Conservation (phyloP, 345 rosid species). For the Sonneratia alba region DNA sequence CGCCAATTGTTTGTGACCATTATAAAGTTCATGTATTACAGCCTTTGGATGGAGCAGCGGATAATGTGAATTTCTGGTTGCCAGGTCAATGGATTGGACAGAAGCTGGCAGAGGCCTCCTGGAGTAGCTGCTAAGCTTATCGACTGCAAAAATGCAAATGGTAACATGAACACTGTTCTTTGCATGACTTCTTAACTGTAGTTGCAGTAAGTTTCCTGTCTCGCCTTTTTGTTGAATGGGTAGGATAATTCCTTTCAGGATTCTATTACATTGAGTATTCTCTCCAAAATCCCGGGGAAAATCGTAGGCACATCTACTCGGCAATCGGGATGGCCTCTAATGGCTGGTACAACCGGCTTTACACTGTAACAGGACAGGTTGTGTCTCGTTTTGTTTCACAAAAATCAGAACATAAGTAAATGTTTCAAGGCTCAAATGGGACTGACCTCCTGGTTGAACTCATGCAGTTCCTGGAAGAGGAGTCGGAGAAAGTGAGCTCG, state of each 20-base stretch:
- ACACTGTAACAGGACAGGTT: slow-evolving; percentile 84
- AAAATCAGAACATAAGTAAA: neutral
- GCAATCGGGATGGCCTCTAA: slow-evolving; percentile 83
- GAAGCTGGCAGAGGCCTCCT: slow-evolving; percentile 88
- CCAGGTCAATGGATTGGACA: slow-evolving; percentile 80
- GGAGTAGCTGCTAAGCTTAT: slow-evolving; percentile 78
- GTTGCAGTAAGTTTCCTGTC: neutral
- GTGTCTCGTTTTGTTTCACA: neutral
- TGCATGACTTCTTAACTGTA: neutral
- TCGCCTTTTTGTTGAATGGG: neutral
- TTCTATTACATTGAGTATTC: slow-evolving; percentile 85
- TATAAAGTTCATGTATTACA: neutral
- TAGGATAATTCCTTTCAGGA: slow-evolving; percentile 25
- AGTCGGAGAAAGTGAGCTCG: slow-evolving; percentile 48
- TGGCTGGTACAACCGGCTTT: slow-evolving; percentile 89
- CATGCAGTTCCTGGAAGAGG: slow-evolving; percentile 60
- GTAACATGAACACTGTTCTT: slow-evolving; percentile 20
- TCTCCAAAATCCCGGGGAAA: slow-evolving; percentile 79
- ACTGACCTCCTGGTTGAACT: neutral
- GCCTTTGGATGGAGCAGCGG: neutral
- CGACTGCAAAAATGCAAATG: slow-evolving; percentile 53
- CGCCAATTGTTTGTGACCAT: neutral
- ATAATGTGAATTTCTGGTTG: neutral
- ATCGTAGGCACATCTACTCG: slow-evolving; percentile 53
- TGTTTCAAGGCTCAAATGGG: neutral